These are phyloP conservation scores for Fagopyrum tataricum DNA, from an alignment of 148 eudicot genomes.

Conservation along the genomic window DNA sequence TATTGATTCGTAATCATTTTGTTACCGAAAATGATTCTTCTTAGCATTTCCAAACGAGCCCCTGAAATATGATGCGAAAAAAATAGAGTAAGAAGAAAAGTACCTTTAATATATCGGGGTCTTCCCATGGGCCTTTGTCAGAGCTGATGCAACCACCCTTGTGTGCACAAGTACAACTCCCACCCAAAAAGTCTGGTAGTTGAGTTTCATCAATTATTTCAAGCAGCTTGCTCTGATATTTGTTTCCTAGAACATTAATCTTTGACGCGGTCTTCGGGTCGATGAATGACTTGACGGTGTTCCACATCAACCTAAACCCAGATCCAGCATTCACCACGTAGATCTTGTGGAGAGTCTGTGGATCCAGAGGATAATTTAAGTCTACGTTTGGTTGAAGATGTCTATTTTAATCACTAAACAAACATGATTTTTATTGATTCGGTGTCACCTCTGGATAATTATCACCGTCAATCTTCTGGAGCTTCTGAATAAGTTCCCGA, in stretches of 20 bases:
- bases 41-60: no score
- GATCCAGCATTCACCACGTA: slow-evolving; percentile 93
- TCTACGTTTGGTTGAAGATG: no score
- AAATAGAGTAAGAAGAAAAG: not conserved
- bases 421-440: no score
- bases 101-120: slow-evolving; percentile 78
- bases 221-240: slow-evolving; percentile 84
- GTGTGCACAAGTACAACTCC: slow-evolving; percentile 71
- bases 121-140: slow-evolving; percentile 96
- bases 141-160: slow-evolving; percentile 83
- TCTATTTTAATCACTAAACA: no score
- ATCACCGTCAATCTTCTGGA: slow-evolving; percentile 75
- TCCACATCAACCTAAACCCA: slow-evolving; percentile 90
- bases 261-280: slow-evolving; percentile 92
- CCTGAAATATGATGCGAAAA: no score
- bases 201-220: slow-evolving; percentile 83
- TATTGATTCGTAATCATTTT: slow-evolving; percentile 38
- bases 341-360: slow-evolving; percentile 80
- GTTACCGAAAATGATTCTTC: no score
- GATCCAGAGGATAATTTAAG: no score
- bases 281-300: slow-evolving; percentile 76
- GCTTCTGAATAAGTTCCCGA: slow-evolving; percentile 72
- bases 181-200: slow-evolving; percentile 82
- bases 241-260: slow-evolving; percentile 86
- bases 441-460: slow-evolving; percentile 78